phyloP scores from a whole-genome alignment of 179 eudicot species.

The Silene vulgaris region DNA sequence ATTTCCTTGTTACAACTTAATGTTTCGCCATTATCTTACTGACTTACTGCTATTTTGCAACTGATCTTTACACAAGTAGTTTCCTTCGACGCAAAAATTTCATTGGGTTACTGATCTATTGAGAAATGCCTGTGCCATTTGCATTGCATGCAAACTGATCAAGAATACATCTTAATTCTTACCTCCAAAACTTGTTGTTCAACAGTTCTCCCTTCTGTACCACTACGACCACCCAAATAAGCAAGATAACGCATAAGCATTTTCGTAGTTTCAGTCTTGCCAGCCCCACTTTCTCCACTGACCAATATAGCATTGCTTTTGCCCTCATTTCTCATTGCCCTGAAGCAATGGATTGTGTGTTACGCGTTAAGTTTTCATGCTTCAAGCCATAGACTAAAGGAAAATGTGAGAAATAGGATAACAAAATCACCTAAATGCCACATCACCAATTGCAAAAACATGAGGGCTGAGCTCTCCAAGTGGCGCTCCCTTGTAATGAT shows the following conservation, averaged over 20 bases:
- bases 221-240: conserved; percentile 82
- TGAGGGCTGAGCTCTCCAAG: conserved; percentile 94
- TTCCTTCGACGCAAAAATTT: background rate
- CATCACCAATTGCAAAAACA: conserved; percentile 87
- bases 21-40: background rate
- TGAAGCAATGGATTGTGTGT: conserved; percentile 31
- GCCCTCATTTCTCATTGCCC: conserved; percentile 87
- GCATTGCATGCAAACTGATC: conserved; percentile 15
- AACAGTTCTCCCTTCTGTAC: conserved; percentile 87
- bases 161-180: conserved; percentile 20
- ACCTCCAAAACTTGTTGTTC: conserved; percentile 98
- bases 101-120: conserved; percentile 10
- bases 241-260: conserved; percentile 99
- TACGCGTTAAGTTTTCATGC: background rate
- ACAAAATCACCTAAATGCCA: conserved; percentile 68
- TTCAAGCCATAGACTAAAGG: conserved; percentile 16
- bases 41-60: background rate
- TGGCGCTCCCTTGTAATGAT: conserved; percentile 81
- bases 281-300: conserved; percentile 98
- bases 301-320: conserved; percentile 89
- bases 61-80: background rate
- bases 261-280: conserved; percentile 97
- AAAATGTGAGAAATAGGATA: conserved; percentile 4
- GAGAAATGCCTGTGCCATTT: conserved; percentile 5
- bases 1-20: background rate